Evolutionary conservation across 768 basidiomycete genomes (phyloP).

Genomic region (Hygrocybe punicea): DNA sequence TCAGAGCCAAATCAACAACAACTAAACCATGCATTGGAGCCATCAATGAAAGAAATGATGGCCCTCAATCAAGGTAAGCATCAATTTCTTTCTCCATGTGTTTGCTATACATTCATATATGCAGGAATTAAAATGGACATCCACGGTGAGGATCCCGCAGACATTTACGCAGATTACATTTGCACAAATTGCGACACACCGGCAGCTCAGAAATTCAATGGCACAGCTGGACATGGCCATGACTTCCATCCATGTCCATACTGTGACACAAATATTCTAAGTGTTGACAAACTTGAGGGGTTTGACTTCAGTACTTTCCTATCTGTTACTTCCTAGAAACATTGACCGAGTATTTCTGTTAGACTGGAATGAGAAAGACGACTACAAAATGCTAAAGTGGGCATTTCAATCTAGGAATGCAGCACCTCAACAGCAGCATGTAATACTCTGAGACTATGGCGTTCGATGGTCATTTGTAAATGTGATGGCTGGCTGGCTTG

Average conservation of each 20-base stretch:
- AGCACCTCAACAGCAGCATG: not conserved
- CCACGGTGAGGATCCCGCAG: too few relatives aligned
- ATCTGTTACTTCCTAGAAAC: constrained; percentile 3
- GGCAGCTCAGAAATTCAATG: constrained; percentile 21
- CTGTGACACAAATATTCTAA: constrained; percentile 16
- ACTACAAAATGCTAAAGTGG: constrained; percentile 12
- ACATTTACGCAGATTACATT: constrained; percentile 20
- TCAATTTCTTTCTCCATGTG: too few relatives aligned
- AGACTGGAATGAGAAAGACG: constrained; percentile 8
- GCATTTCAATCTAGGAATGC: constrained; percentile 9
- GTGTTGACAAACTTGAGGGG: constrained; percentile 16
- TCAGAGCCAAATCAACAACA: too few relatives aligned
- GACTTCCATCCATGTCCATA: constrained; percentile 26
- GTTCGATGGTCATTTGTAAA: constrained; percentile 23
- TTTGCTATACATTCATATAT: too few relatives aligned
- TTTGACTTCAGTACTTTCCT: constrained; percentile 1
- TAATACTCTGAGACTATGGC: constrained; percentile 22
- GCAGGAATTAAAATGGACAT: too few relatives aligned
- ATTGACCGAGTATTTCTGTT: too few relatives aligned
- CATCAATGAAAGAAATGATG: too few relatives aligned
- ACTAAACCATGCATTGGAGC: too few relatives aligned
- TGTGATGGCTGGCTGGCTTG: constrained; percentile 24
- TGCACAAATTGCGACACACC: constrained; percentile 27
- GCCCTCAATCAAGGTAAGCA: too few relatives aligned
- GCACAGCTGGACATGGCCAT: constrained; percentile 20